Evolutionary conservation across 1,284 basidiomycete genomes (phyloP).

Genomic region (Phylloboletellus chloephorus): DNA sequence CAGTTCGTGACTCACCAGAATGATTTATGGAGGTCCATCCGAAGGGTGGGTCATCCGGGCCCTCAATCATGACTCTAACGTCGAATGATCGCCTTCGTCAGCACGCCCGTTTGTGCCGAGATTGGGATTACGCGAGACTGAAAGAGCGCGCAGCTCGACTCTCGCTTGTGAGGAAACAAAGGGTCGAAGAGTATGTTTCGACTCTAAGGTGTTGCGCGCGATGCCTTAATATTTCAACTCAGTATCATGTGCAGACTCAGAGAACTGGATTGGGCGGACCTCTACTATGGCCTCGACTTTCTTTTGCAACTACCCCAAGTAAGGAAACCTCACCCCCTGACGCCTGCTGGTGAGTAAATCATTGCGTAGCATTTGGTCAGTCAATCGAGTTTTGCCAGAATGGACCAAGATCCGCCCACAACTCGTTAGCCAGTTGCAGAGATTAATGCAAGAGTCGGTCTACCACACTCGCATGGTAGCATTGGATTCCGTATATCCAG

Average conservation of each 20-base stretch:
- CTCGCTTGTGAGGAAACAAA: constrained; percentile 4
- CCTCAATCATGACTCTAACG: not conserved
- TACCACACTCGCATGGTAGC: not conserved
- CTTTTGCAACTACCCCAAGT: constrained; percentile 10
- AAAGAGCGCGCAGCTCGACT: constrained; percentile 1
- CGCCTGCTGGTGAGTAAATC: constrained; percentile 11
- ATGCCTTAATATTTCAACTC: constrained; percentile 1
- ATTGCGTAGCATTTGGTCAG: too few species aligned
- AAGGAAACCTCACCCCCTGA: constrained; percentile 9
- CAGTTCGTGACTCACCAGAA: not conserved
- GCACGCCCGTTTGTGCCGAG: constrained; percentile 8
- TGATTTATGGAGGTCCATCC: not conserved
- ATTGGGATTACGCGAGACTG: constrained; percentile 7
- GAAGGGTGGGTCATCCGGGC: constrained; percentile 1
- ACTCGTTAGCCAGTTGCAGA: constrained; percentile 1
- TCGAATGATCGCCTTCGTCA: not conserved
- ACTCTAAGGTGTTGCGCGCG: not conserved
- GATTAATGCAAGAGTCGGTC: not conserved
- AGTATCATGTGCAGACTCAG: constrained; percentile 9
- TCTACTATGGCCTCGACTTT: not conserved
- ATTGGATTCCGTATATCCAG: not conserved
- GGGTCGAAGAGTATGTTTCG: constrained; percentile 9
- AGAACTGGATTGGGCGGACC: constrained; percentile 1
- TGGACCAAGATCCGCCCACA: constrained; percentile 12
- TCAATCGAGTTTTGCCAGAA: too few species aligned